Evolutionary conservation across 2,329 filamentous ascomycete genomes (phyloP), one percentile per base, ranked within the genome.

Genomic region (Hirsutella rhossiliensis): DNA sequence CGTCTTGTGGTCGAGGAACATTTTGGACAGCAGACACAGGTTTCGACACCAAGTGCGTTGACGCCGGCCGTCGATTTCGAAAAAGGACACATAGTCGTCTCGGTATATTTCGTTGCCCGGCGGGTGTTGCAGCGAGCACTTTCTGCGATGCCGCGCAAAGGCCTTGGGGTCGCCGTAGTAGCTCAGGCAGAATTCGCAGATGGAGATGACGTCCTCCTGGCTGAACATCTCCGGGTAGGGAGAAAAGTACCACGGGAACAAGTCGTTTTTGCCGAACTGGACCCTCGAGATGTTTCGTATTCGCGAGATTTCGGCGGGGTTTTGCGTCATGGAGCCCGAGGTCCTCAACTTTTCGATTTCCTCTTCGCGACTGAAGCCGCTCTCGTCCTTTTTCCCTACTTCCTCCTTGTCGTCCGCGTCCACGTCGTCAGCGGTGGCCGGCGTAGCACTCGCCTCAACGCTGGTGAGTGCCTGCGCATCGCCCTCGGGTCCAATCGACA

Each of bases 231-330:
- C 84, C 0, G 92, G 92, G 56, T 98, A 98, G 0, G 92, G 92
- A 5, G 88, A 95, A 67, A 98, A 98, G 63, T 98, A 98, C 92
- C 92, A 98, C 0, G 92, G 92, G 60, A 94, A 94, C 38, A 98
- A 78, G 56, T 96, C 87, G 59, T 81, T 84, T 54, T 82, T 80
- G 38, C 92, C 94, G 72, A 98, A 97, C 60, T 97, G 90, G 4
- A 98, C 82, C 52, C 84, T 89, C 44, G 86, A 87, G 52, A 98
- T 80, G 59, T 98, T 98, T 56, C 92, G 83, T 44, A 98, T 94
- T 43, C 94, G 84, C 20, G 90, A 90, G 48, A 98, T 88, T 59
- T 98, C 94, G 12, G 90, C 88, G 45, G 94, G 92, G 52, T 97
- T 97, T 60, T 98, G 94, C 11, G 94, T 98, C 92, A 98, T 97